Base-by-base conservation (phyloP, 2,329 filamentous ascomycete species). In the Diplodia mutila region DNA sequence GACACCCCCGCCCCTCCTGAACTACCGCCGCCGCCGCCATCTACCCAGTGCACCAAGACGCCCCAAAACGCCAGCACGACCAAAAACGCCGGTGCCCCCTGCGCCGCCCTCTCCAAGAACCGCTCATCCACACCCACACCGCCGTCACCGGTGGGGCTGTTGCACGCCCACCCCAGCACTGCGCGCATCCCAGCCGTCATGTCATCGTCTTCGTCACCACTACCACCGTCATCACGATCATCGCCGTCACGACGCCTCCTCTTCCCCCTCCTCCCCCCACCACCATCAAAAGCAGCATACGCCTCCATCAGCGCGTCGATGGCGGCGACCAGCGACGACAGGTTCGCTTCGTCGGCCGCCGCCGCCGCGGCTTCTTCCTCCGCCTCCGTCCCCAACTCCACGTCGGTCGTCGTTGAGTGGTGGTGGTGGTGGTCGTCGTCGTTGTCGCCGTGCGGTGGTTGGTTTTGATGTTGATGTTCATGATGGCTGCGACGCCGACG, bases 11-110 rank as follows among this genome's bases (percentile, higher is more conserved):
- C 39, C 39, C 16, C 42, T 8, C 42, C 9, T n/a, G 18, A 21
- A n/a, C n/a, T 9, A 12, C 32, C 32, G 11, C 32, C 32, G 11
- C 32, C 39, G 8, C 39, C 53, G 6, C n/a, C 27, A 18, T 49
- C 48, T 7, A 69, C 21, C 48, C 53, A 57, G 18, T 67, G 34
- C 25, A 69, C 18, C 32, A 66, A n/a, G 21, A 69, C 65, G 25
- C 54, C 66, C 18, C 27, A 61, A 29, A 49, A 67, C 2, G 68
- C 68, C 23, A 69, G 29, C 37, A 69, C 61, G 8, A 27, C 42
- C 16, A 69, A 57, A 32, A 65, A 65, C 11, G 32, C 25, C 55
- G 46, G 39, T 29, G 32, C 52, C n/a, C 42, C 9, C 34, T 27
- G 9, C 23, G n/a, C 34, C 23, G 59, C 16, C 21, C 14, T 9